These are phyloP conservation scores for Paramecium octaurelia DNA, from an alignment of 73 alveolate species.

Conservation along the genomic window DNA sequence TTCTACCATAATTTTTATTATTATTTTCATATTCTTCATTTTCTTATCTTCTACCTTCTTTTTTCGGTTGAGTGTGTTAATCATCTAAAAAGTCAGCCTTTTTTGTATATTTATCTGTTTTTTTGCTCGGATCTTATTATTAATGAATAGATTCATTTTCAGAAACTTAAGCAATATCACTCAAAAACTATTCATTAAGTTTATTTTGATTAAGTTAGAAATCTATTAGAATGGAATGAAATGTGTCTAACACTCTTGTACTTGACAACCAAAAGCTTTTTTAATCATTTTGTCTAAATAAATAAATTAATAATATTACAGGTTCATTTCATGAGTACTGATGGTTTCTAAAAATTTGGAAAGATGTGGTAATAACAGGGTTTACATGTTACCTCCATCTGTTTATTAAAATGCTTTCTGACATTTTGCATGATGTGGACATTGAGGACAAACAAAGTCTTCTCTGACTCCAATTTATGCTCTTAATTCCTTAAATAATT, in stretches of 20 bases:
- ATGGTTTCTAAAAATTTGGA: background rate
- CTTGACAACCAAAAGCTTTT: background rate
- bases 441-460: conserved; percentile 19
- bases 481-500: background rate
- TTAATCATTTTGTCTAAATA: background rate
- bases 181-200: background rate
- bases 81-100: background rate
- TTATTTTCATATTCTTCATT: background rate
- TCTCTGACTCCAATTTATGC: conserved; percentile 6
- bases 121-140: background rate
- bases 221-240: conserved; percentile 5
- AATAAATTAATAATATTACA: background rate
- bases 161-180: background rate
- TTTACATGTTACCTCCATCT: conserved; percentile 28
- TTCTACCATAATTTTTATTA: background rate
- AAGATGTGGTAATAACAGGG: background rate
- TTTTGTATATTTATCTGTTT: background rate
- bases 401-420: background rate
- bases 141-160: background rate
- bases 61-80: background rate
- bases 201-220: background rate
- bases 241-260: conserved; percentile 16
- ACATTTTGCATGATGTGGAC: conserved; percentile 16
- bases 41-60: background rate
- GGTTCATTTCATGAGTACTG: background rate